These are phyloP conservation scores for Podospora didyma DNA, from an alignment of 495 filamentous ascomycete genomes.

Conservation along the genomic window DNA sequence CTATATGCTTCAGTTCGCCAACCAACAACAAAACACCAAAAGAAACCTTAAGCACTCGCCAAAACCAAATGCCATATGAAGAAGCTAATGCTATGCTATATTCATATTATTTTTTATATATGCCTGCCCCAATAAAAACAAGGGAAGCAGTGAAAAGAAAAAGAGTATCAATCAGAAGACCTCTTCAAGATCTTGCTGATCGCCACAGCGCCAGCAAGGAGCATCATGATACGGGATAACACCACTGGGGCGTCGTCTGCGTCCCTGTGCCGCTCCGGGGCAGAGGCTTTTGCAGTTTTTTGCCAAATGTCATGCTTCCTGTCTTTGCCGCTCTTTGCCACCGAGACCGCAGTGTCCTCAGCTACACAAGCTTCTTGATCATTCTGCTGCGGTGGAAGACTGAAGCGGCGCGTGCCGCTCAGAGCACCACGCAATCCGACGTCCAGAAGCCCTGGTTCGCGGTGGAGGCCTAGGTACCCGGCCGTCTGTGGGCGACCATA, in stretches of 20 bases:
- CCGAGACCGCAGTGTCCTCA: not conserved
- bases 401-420: conserved; percentile 17
- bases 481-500: conserved; percentile 31
- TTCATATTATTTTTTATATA: too few relatives aligned
- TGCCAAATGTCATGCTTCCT: not conserved
- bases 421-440: conserved; percentile 33
- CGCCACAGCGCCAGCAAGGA: conserved; percentile 23
- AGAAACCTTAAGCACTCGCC: too few relatives aligned
- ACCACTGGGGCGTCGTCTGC: conserved; percentile 1
- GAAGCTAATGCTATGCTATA: too few relatives aligned
- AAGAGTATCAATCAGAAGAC: conserved; percentile 1
- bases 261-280: not conserved
- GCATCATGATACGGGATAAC: conserved; percentile 22
- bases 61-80: too few relatives aligned
- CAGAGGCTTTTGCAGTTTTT: not conserved
- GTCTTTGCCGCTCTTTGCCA: not conserved
- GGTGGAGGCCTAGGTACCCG: conserved; percentile 34
- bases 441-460: conserved; percentile 28
- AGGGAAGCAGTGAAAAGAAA: too few relatives aligned
- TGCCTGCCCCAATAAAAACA: too few relatives aligned
- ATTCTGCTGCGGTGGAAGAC: conserved; percentile 16
- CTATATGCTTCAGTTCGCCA: too few relatives aligned
- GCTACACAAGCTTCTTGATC: not conserved
- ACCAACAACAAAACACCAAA: too few relatives aligned
- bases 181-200: conserved; percentile 20